A percentile compares a stretch with the other conserved stretches of the same genome.
phyloP scores from a whole-genome alignment of 805 yeast species.

The Lachancea nothofagi region DNA sequence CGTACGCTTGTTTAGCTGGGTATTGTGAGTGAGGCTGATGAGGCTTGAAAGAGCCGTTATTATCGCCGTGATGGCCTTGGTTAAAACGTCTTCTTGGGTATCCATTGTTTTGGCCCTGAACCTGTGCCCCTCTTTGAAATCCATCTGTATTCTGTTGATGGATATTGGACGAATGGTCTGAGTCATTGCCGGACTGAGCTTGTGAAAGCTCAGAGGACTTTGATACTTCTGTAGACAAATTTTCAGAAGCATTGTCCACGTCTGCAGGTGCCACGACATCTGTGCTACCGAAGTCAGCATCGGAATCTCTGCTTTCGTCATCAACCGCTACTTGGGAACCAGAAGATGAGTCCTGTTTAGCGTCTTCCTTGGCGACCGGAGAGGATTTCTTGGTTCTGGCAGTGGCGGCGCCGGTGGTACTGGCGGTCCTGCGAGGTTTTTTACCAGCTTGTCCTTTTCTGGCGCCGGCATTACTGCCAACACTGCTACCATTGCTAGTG shows the following conservation, averaged over 20 bases:
- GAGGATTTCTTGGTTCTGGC: background rate
- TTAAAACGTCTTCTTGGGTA: conserved; percentile 23
- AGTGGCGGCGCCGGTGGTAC: background rate
- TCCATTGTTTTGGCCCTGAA: conserved; percentile 3
- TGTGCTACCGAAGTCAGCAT: background rate
- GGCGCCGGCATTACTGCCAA: conserved; percentile 7
- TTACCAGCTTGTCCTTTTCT: conserved; percentile 7
- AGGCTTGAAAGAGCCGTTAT: conserved; percentile 12
- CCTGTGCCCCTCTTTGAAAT: no score
- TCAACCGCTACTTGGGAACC: background rate
- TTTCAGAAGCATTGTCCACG: no score
- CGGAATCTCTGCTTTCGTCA: background rate
- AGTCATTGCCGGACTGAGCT: no score
- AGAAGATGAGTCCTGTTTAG: background rate
- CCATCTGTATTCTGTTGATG: no score
- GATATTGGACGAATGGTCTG: no score
- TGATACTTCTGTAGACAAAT: no score
- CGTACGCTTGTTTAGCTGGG: conserved; percentile 3
- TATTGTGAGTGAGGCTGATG: conserved; percentile 9
- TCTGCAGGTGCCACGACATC: background rate
- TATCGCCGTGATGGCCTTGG: conserved; percentile 13
- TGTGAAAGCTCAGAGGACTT: no score
- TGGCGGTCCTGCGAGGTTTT: conserved; percentile 4
- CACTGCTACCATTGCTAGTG: conserved; percentile 9
- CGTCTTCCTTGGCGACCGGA: background rate